phyloP scores from a whole-genome alignment of 1,139 yeast genomes.

The Ogataea hybrid region DNA sequence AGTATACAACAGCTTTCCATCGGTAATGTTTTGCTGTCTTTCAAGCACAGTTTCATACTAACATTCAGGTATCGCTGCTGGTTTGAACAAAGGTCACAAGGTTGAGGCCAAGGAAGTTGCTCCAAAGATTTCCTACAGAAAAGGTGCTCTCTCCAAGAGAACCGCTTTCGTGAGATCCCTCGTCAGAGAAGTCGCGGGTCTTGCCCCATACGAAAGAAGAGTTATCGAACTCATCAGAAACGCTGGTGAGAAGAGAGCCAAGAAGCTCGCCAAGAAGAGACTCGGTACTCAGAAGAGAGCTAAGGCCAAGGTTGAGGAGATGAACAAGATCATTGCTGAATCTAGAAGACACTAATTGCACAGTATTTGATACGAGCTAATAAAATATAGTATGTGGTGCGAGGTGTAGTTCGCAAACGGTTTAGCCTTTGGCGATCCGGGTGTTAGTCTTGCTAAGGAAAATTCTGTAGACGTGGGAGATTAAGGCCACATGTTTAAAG shows the following conservation, averaged over 20 bases:
- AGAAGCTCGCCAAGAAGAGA: conserved; percentile 99
- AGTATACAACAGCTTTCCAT: too few relatives aligned
- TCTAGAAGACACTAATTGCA: conserved; percentile 73
- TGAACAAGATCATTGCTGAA: conserved; percentile 96
- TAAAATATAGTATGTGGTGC: conserved; percentile 10
- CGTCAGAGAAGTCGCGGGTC: conserved; percentile 97
- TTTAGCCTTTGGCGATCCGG: too few relatives aligned
- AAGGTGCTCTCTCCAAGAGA: conserved; percentile 97
- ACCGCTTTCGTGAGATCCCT: conserved; percentile 92
- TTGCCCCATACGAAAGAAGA: conserved; percentile 99
- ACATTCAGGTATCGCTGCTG: conserved; percentile 87
- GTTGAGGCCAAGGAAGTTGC: conserved; percentile 90
- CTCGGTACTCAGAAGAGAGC: conserved; percentile 99
- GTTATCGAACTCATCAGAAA: conserved; percentile 99
- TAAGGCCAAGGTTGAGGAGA: conserved; percentile 98
- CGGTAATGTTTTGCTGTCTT: not conserved
- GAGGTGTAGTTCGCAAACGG: conserved; percentile 2
- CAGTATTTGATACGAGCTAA: conserved; percentile 9
- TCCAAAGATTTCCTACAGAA: conserved; percentile 94
- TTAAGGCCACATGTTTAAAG: not conserved
- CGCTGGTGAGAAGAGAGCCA: conserved; percentile 99
- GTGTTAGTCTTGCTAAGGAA: not conserved
- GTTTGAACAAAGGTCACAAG: conserved; percentile 99
- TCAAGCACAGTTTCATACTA: conserved; percentile 1
- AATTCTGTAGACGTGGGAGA: conserved; percentile 6